Base-by-base conservation (phyloP, 2,329 filamentous ascomycete genomes). In the Fusarium buxicola region DNA sequence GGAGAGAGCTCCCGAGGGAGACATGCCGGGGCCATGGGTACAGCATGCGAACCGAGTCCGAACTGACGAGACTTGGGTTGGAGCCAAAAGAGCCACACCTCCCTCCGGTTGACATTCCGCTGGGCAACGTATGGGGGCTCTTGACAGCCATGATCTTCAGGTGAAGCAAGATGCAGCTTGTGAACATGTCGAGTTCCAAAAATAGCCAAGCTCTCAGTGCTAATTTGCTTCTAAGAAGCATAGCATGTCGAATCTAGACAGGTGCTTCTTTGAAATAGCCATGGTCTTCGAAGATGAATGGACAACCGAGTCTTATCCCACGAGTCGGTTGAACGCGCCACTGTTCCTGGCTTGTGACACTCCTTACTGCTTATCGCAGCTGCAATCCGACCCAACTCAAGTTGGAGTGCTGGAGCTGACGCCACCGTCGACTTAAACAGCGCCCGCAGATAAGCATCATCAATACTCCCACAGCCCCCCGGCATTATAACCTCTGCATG, bases 371-470 rank as follows among this genome's bases (percentile, higher is more conserved):
- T 70, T 70, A 70, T 70, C 68, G 44, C 35, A 45, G 48, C 25
- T 38, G 32, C 53, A 54, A 67, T 60, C 49, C 58, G 60, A 66
- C 58, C 36, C 52, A 54, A 43, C 52, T 40, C 34, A 38, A 38
- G 41, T 53, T n/a, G 48, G 53, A 54, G 46, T 49, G 48, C 51
- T 43, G 46, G 52, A 54, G 30, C 35, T 34, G 49, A 66, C 62
- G 61, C 65, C 65, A 65, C 61, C 55, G 50, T 55, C 53, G 60
- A 49, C 51, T 55, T 58, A 63, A 65, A 66, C 50, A 50, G 62
- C 49, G 49, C 59, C 54, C 47, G 55, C 69, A 69, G 69, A 71
- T 71, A 71, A 71, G 67, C 55, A 56, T 60, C 36, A 28, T 60
- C 36, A 28, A 55, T 56, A 51, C 36, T 58, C 57, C 49, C 44